Evolutionary conservation across 164 flowering plant genomes (phyloP), one percentile per base, ranked within the genome.

Genomic region (Magnolia kwangsiensis): DNA sequence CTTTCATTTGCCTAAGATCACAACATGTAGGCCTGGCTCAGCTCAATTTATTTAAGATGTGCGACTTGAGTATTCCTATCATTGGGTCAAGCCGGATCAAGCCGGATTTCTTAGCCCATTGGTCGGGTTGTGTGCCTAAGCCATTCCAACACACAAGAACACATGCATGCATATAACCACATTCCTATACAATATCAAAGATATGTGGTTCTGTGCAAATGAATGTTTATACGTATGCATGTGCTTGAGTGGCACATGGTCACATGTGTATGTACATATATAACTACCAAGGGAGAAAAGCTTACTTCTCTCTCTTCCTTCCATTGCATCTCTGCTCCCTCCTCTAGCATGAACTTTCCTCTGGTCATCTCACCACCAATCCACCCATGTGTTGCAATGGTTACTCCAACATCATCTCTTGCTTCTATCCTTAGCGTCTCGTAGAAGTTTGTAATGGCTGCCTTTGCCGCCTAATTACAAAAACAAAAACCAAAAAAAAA

Each of bases 331-430:
- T 93, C 98, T 59, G 93, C 85, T 19, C 97, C 92, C 18, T 93
- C 95, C 78, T 93, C 97, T 14, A 89, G 70, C 92, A 87, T 86
- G 82, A 92, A 84, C 79, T 86, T 95, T 59, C 98, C 97, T 69
- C 92, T 74, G 16, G 84, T 82, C 89, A 93, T 88, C 70, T 93
- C 99, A 51, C 92, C 87, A 63, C 98, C 97, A 31, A 92, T 86
- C 94, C 96, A 91, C 66, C 99, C 99, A 81, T 93, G 98, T 20
- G 98, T 88, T 64, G 98, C 97, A 11, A 95, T 78, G 1, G 98
- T 93, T 74, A 93, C 84, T 50, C 98, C 98, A 23, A 95, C 89
- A 13, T 92, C 94, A 21, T 89, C 91, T 73, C 76, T 82, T 79
- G 92, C 75, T 86, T 95, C 98, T 19, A 87, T 88, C 78, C 96